Evolutionary conservation across 352 stramenopile species (phyloP), one percentile per base, ranked within the genome.

Genomic region (Phytophthora brassicae): DNA sequence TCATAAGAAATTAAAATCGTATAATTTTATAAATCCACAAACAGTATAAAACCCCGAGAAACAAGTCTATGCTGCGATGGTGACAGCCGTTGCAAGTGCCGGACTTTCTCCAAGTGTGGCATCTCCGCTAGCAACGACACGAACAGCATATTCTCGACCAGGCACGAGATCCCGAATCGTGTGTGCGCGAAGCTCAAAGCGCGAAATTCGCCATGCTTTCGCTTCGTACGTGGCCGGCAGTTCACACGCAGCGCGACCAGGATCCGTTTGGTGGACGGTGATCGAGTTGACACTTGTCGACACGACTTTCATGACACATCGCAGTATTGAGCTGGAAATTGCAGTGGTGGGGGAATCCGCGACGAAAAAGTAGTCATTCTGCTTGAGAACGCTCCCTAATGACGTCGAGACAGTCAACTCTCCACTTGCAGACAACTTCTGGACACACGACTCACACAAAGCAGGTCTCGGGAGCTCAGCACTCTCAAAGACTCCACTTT

Each of bases 71-170:
- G 50, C 57, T 22, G 56, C 60, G 44, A 71, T 75, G 6, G 59
- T 73, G 24, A 17, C 43, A 16, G 60, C 65, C 23, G 60, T 69
- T 14, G 60, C 47, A 0, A 69, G 39, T 4, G 77, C 68, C 2
- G 64, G 46, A 50, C 81, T 84, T 41, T 89, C 78, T 11, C 81
- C 81, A 0, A 71, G 41, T 0, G 54, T 46, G 22, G 4, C 11
- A 13, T 81, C 75, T 16, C 26, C 54, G 19, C 66, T 71, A 0
- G 81, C 77, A 17, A 75, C 28, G 19, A 89, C 81, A 5, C 79
- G 77, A 36, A 90, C 77, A 1, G 79, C 81, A 64, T 92, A 92
- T 19, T 90, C 81, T 14, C 66, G 57, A n/a, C 83, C 83, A 1
- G 84, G 76, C n/a, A 85, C 67, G 23, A 92, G 53, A 55, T 91